Percentiles rank a stretch among this genome's conserved stretches.
Conservation (phyloP, 2,329 filamentous ascomycete species). For the Rhinocladiella mackenziei region DNA sequence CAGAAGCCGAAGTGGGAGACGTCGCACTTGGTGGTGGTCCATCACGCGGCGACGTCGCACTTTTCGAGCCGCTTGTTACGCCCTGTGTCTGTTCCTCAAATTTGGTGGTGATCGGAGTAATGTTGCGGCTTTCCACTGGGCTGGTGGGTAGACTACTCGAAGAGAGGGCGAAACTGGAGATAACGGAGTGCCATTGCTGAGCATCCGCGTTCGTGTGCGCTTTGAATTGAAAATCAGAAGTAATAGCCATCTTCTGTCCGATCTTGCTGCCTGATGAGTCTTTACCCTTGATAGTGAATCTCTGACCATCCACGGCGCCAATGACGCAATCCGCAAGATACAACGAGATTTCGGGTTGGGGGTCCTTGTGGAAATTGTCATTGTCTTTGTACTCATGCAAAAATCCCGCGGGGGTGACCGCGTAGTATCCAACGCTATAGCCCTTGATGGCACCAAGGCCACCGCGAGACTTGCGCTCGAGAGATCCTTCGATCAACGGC, state of each 20-base stretch:
- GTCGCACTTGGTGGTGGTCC: slow-evolving; percentile 6
- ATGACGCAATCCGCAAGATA: slow-evolving; percentile 88
- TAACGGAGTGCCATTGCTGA: slow-evolving; percentile 76
- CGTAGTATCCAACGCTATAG: slow-evolving; percentile 80
- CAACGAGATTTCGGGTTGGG: slow-evolving; percentile 78
- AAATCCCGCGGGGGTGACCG: slow-evolving; percentile 80
- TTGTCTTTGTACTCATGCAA: slow-evolving; percentile 96
- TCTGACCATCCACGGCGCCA: slow-evolving; percentile 67
- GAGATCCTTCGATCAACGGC: slow-evolving; percentile 77
- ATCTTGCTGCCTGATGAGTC: slow-evolving; percentile 74
- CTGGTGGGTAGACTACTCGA: slow-evolving; percentile 23
- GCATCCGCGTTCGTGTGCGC: slow-evolving; percentile 77
- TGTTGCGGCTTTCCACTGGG: slow-evolving; percentile 22
- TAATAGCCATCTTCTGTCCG: slow-evolving; percentile 74
- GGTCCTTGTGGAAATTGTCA: slow-evolving; percentile 68
- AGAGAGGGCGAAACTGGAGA: slow-evolving; percentile 39
- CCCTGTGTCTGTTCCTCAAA: slow-evolving; percentile 21
- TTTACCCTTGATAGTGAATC: slow-evolving; percentile 95
- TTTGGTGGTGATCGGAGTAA: slow-evolving; percentile 21
- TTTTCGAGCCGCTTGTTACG: slow-evolving; percentile 19
- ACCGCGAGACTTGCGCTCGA: slow-evolving; percentile 88
- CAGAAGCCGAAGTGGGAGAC: slow-evolving; percentile 3
- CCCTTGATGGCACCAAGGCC: slow-evolving; percentile 72
- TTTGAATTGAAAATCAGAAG: slow-evolving; percentile 80
- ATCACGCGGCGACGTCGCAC: slow-evolving; percentile 12